Conservation (phyloP, 129 eudicot species). For the Scalesia atractyloides region DNA sequence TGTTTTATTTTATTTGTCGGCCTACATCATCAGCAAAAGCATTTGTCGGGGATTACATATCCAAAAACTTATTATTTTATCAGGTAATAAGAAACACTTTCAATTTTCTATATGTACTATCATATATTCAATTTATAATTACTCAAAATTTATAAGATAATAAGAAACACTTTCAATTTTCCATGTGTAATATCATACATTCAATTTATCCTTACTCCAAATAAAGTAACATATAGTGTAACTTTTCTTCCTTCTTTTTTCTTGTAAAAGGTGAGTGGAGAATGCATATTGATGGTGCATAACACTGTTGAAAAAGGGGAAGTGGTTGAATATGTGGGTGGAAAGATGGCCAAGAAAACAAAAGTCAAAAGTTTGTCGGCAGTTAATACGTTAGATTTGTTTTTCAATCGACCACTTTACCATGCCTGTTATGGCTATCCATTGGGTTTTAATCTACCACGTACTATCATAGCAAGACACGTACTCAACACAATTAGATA, state of each 20-base stretch:
- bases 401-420: slow-evolving; percentile 2
- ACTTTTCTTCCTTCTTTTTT: neutral
- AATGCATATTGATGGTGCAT: neutral
- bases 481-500: neutral
- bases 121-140: neutral
- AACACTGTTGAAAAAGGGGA: slow-evolving; percentile 8
- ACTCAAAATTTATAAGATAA: neutral
- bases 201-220: neutral
- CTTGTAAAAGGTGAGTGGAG: neutral
- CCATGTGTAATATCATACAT: neutral
- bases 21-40: no score
- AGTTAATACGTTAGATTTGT: slow-evolving; percentile 10
- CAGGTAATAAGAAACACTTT: neutral
- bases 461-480: neutral
- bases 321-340: slow-evolving; percentile 32
- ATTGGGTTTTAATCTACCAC: neutral
- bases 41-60: no score
- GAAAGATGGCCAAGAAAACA: slow-evolving; percentile 41
- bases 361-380: slow-evolving; percentile 46
- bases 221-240: neutral
- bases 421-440: neutral
- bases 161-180: neutral
- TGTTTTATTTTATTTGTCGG: no score
- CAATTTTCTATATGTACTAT: neutral
- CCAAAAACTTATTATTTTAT: no score